Percentiles rank a stretch among this genome's conserved stretches.
Evolutionary conservation across 768 basidiomycete genomes (phyloP).

Genomic region (Kwoniella pini): DNA sequence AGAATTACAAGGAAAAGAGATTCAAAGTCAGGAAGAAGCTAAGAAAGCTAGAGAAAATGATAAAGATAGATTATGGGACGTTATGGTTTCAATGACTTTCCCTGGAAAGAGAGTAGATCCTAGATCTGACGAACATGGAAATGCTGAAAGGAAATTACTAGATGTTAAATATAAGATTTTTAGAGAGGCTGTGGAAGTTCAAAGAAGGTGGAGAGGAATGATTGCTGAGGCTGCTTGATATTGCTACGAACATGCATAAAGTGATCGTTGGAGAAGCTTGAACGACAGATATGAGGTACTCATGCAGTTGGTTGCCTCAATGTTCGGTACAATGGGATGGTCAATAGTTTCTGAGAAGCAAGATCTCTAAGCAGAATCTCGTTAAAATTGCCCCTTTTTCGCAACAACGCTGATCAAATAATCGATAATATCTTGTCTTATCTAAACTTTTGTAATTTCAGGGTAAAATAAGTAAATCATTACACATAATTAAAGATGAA

Average conservation of each 20-base stretch:
- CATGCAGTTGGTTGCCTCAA: no score
- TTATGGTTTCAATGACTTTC: conserved; percentile 97
- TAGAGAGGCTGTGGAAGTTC: conserved; percentile 80
- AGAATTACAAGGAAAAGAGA: conserved; percentile 52
- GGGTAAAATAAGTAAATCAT: neutral
- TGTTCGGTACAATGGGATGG: no score
- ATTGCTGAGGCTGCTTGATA: conserved; percentile 62
- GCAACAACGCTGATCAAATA: no score
- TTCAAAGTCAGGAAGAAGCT: conserved; percentile 54
- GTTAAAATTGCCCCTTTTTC: no score
- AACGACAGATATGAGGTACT: no score
- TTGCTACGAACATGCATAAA: no score
- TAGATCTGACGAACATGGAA: conserved; percentile 61
- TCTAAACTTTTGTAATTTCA: neutral
- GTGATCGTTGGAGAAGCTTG: neutral
- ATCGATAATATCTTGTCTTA: conserved; percentile 3
- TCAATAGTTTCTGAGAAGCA: no score
- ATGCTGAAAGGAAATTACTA: conserved; percentile 73
- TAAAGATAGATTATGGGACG: conserved; percentile 76
- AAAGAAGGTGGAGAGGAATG: conserved; percentile 78
- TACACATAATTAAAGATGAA: neutral
- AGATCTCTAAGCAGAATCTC: no score
- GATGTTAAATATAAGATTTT: conserved; percentile 95
- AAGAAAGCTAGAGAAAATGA: conserved; percentile 58
- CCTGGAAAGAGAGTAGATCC: conserved; percentile 72